Evolutionary conservation across 768 basidiomycete species (phyloP).

Genomic region (Pulveroboletus sp.): DNA sequence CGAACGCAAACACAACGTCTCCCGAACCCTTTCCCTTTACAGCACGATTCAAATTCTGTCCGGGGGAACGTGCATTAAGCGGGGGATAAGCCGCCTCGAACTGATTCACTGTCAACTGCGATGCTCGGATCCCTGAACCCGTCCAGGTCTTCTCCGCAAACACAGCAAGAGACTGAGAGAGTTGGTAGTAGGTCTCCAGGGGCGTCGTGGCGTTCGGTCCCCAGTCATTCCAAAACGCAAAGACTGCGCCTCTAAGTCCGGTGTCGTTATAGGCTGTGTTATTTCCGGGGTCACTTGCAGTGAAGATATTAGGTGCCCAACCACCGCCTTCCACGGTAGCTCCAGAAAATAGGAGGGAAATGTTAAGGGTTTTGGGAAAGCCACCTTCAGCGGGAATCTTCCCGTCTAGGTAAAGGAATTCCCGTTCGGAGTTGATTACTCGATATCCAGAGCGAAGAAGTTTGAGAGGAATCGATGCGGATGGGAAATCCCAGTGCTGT

Average conservation of each 20-base stretch:
- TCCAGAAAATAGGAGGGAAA: slow-evolving; percentile 31
- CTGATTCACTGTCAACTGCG: slow-evolving; percentile 32
- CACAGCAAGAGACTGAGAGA: slow-evolving; percentile 38
- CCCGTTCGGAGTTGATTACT: slow-evolving; percentile 35
- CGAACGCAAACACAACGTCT: slow-evolving; percentile 30
- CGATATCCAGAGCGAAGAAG: slow-evolving; percentile 34
- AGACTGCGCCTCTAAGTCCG: slow-evolving; percentile 33
- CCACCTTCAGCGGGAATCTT: slow-evolving; percentile 33
- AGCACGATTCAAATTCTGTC: slow-evolving; percentile 42
- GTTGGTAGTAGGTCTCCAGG: slow-evolving; percentile 42
- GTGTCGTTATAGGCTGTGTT: slow-evolving; percentile 30
- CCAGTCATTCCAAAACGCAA: slow-evolving; percentile 44
- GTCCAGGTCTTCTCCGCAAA: slow-evolving; percentile 44
- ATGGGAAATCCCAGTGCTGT: slow-evolving; percentile 42
- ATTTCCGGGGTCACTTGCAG: slow-evolving; percentile 25
- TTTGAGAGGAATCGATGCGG: slow-evolving; percentile 30
- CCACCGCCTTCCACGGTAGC: slow-evolving; percentile 26
- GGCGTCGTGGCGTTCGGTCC: slow-evolving; percentile 44
- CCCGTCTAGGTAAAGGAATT: slow-evolving; percentile 37
- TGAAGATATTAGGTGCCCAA: slow-evolving; percentile 38
- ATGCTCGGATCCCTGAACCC: slow-evolving; percentile 35
- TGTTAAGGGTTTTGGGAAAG: slow-evolving; percentile 32
- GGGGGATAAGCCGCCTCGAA: slow-evolving; percentile 36
- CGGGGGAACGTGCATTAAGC: slow-evolving; percentile 38
- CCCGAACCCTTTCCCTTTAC: slow-evolving; percentile 25